Conservation (phyloP, 2,329 filamentous ascomycete genomes). For the Pochonia chlamydosporia region DNA sequence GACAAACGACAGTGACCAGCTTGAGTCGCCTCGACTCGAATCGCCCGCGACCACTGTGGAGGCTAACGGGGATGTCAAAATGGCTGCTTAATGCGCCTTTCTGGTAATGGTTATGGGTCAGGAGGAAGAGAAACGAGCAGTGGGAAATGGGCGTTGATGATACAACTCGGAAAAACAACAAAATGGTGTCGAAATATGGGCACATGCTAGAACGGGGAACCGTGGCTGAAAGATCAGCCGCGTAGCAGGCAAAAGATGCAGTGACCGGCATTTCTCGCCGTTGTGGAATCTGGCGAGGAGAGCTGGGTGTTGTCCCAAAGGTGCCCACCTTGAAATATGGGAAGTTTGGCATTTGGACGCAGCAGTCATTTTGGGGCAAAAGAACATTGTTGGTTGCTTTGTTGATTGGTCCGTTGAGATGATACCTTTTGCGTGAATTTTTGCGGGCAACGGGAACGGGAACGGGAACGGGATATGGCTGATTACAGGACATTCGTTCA, state of each 20-base stretch:
- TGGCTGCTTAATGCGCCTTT: slow-evolving; percentile 10
- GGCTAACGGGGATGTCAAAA: slow-evolving; percentile 19
- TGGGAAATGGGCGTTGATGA: too few relatives aligned
- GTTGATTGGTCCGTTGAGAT: not conserved
- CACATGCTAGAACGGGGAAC: too few relatives aligned
- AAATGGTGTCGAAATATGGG: too few relatives aligned
- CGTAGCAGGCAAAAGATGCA: too few relatives aligned
- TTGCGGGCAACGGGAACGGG: too few relatives aligned
- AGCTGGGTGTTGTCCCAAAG: too few relatives aligned
- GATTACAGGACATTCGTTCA: not conserved
- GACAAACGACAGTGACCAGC: slow-evolving; percentile 19
- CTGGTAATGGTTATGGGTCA: too few relatives aligned
- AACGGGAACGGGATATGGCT: not conserved
- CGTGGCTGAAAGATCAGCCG: too few relatives aligned
- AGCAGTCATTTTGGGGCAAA: not conserved
- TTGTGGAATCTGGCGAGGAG: too few relatives aligned
- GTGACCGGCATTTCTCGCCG: too few relatives aligned
- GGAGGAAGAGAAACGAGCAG: not conserved
- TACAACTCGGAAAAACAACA: too few relatives aligned
- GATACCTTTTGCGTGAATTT: not conserved
- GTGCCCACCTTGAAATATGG: too few relatives aligned
- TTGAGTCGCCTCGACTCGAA: slow-evolving; percentile 1
- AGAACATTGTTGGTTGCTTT: not conserved
- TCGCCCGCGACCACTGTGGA: not conserved
- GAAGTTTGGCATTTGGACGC: not conserved